phyloP scores from a whole-genome alignment of 2,329 filamentous ascomycete species.

The Madurella fahalii region DNA sequence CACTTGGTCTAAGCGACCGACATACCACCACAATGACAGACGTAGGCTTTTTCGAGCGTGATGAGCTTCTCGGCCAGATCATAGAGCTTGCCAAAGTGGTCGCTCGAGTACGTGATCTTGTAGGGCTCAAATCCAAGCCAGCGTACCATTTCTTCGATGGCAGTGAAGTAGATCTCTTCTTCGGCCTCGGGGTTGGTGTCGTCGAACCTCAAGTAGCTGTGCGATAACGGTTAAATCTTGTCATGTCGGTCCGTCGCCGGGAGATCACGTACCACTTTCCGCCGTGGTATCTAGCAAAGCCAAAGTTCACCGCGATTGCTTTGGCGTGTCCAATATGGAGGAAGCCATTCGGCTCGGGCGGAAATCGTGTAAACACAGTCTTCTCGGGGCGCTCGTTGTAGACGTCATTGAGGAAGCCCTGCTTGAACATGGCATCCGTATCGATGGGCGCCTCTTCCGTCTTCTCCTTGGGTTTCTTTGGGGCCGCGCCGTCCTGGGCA shows the following conservation, averaged over 20 bases:
- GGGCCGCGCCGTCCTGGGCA: conserved; percentile 28
- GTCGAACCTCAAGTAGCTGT: conserved; percentile 73
- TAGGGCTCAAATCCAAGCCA: conserved; percentile 83
- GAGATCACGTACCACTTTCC: conserved; percentile 45
- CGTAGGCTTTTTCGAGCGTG: conserved; percentile 65
- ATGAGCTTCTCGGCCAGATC: conserved; percentile 85
- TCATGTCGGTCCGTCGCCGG: not conserved
- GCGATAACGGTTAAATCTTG: not conserved
- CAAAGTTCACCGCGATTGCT: conserved; percentile 94
- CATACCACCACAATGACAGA: conserved; percentile 67
- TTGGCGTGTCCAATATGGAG: conserved; percentile 93
- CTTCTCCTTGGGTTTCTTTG: conserved; percentile 25
- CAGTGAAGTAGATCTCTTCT: conserved; percentile 63
- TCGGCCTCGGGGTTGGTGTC: conserved; percentile 95
- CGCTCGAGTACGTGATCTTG: conserved; percentile 79
- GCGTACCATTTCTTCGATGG: conserved; percentile 63
- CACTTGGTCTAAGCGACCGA: not conserved
- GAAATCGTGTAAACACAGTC: conserved; percentile 67
- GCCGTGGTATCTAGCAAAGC: conserved; percentile 80
- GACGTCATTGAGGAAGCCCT: conserved; percentile 70
- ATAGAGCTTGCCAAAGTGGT: conserved; percentile 86
- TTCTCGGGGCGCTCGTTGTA: conserved; percentile 63
- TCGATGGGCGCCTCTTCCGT: conserved; percentile 38
- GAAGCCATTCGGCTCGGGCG: conserved; percentile 87
- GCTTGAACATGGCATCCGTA: conserved; percentile 70